Evolutionary conservation across 2,329 filamentous ascomycete species (phyloP), one percentile per base, ranked within the genome.

Genomic region (Stenocarpella maydis): DNA sequence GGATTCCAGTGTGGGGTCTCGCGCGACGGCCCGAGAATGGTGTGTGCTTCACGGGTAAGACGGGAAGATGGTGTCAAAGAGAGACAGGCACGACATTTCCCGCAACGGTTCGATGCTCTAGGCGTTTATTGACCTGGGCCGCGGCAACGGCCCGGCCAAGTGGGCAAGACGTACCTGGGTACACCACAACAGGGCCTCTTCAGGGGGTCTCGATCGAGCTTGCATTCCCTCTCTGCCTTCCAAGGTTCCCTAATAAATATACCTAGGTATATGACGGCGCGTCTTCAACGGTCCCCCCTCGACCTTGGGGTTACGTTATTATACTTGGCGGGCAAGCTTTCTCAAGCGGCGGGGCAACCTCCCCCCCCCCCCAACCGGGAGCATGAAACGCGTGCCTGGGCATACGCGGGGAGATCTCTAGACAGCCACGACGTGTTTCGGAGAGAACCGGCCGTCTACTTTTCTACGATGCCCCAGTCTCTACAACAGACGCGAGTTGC

Each of bases 1-100:
- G n/a, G n/a, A n/a, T n/a, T n/a, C n/a, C 31, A 55, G 21, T 37
- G 53, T 55, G 53, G 53, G 53, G 53, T 55, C 31, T 39, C 53
- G 34, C 53, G 53, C 53, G 39, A 55, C 53, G 53, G 53, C 19
- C 53, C 53, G 53, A 55, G 31, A 14, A 12, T 31, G n/a, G 21
- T 26, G n/a, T 24, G 34, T 37, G 34, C 21, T 55, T 24, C 31
- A 34, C 8, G 5, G 7, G 9, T 12, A 12, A 12, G 17, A n/a
- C 49, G 49, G 49, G 49, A 52, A 52, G 49, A 52, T 52, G 14
- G 49, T 39, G 34, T 55, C 6, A 24, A 12, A 55, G 31, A 55
- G 31, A 34, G 9, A 34, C 31, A 34, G 10, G 34, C 31, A 37
- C 5, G 10, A 37, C 53, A 21, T 37, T 26, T 21, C 52, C 3